Percentiles rank a stretch among this genome's conserved stretches.
Evolutionary conservation across 768 basidiomycete species (phyloP).

Genomic region (Collybiopsis confluens): DNA sequence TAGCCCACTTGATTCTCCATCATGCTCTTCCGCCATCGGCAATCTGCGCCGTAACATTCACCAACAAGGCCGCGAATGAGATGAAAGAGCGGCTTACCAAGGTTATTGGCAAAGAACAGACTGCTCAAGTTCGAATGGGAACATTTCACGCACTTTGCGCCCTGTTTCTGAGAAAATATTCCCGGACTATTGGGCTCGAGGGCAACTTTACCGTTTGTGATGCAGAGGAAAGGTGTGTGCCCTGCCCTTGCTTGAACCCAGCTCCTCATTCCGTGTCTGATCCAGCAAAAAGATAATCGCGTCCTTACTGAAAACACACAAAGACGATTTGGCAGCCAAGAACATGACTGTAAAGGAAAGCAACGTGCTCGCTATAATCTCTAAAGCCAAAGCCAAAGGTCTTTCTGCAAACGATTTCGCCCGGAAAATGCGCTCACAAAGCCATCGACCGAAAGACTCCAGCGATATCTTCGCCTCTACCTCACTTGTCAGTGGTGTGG

Average conservation of each 20-base stretch:
- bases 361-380: constrained; percentile 58
- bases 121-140: constrained; percentile 57
- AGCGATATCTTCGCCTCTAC: constrained; percentile 3
- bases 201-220: constrained; percentile 83
- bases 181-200: constrained; percentile 49
- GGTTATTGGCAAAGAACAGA: constrained; percentile 59
- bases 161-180: constrained; percentile 64
- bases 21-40: constrained; percentile 47
- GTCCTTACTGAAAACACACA: constrained; percentile 53
- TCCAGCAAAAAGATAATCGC: constrained; percentile 65
- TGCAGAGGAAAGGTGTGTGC: constrained; percentile 66
- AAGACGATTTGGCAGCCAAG: constrained; percentile 39
- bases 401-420: constrained; percentile 46
- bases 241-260: background rate
- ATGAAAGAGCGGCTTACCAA: constrained; percentile 69
- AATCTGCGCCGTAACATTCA: constrained; percentile 82
- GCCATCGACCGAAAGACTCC: constrained; percentile 16
- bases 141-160: constrained; percentile 81
- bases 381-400: constrained; percentile 71
- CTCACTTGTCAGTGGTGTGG: constrained; percentile 20
- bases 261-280: constrained; percentile 8
- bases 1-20: constrained; percentile 58
- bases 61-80: constrained; percentile 87
- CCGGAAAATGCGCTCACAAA: constrained; percentile 7
- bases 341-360: constrained; percentile 53